Base-by-base conservation (phyloP, 2,329 filamentous ascomycete genomes). In the Aureobasidium zeae region DNA sequence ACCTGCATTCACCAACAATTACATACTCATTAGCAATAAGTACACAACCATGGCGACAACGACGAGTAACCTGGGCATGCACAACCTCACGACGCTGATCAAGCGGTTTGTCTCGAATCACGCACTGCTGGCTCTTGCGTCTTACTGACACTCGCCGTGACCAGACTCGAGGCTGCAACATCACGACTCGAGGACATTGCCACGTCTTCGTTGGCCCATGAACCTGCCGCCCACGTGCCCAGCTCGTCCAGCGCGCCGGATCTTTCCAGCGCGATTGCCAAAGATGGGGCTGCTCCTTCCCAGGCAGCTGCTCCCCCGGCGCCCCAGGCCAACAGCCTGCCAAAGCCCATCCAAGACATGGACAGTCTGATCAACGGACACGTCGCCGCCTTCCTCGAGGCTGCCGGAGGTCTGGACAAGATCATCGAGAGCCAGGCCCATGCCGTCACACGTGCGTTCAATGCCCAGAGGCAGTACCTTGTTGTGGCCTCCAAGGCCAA, bases 141-240 rank as follows among this genome's bases (percentile, higher is more conserved):
- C 13, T 53, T 62, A 57, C 75, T 77, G 63, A 78, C 65, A 47
- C 60, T 48, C 42, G 53, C 65, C 51, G 59, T 70, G 45, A 52
- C 53, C 62, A 98, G 91, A 68, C 83, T 98, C 55, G 91, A 98
- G 74, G 91, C 91, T 63, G 91, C 91, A 28, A 98, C 91, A 41
- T 91, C 87, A 51, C 81, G 91, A 47, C 78, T 98, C 45, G 91
- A 98, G 70, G 91, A 98, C 63, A 94, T 98, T 58, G 89, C 91
- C 33, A 79, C 84, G 52, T 82, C 86, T n/a, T 58, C 66, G 5
- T 26, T 25, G 13, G 30, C 53, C 48, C 59, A 65, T 62, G 32
- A 57, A 24, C 43, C 39, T 19, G 46, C 32, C 13, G 35, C 49
- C n/a, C 30, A 39, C 13, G 37, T 46, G 44, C 48, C 49, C 13